These are phyloP conservation scores for Aspergillus intermedius DNA, from an alignment of 2,329 filamentous ascomycete genomes.

Conservation along the genomic window DNA sequence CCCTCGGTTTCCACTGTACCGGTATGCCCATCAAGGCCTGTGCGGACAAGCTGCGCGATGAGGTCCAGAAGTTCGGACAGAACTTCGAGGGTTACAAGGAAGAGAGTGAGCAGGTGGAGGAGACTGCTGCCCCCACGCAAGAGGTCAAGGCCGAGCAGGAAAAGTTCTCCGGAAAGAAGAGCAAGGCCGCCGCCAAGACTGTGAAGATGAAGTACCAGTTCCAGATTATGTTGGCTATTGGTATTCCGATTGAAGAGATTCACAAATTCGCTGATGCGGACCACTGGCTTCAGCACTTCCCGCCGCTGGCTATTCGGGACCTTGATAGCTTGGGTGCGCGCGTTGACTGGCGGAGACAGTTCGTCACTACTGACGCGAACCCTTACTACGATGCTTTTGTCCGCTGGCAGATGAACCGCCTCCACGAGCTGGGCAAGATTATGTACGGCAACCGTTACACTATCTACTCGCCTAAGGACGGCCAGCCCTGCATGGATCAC, in stretches of 20 bases:
- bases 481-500: slow-evolving; percentile 82
- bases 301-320: slow-evolving; percentile 68
- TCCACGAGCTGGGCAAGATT: slow-evolving; percentile 86
- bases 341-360: slow-evolving; percentile 87
- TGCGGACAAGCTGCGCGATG: slow-evolving; percentile 86
- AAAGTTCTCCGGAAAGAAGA: slow-evolving; percentile 89
- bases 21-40: slow-evolving; percentile 98
- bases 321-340: slow-evolving; percentile 76
- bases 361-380: slow-evolving; percentile 94
- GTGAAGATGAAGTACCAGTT: slow-evolving; percentile 95
- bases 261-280: slow-evolving; percentile 87
- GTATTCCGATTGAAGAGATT: slow-evolving; percentile 77
- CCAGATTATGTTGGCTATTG: slow-evolving; percentile 87
- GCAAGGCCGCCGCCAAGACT: slow-evolving; percentile 83
- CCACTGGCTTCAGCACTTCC: slow-evolving; percentile 90
- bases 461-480: slow-evolving; percentile 84
- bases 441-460: slow-evolving; percentile 91
- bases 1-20: slow-evolving; percentile 91
- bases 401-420: slow-evolving; percentile 91
- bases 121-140: slow-evolving; percentile 56
- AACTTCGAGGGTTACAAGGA: slow-evolving; percentile 74
- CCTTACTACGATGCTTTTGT: slow-evolving; percentile 95
- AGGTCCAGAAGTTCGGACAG: slow-evolving; percentile 81
- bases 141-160: slow-evolving; percentile 72
- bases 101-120: slow-evolving; percentile 49